Base-by-base conservation (phyloP, 805 yeast species). In the Ogataea pini region DNA sequence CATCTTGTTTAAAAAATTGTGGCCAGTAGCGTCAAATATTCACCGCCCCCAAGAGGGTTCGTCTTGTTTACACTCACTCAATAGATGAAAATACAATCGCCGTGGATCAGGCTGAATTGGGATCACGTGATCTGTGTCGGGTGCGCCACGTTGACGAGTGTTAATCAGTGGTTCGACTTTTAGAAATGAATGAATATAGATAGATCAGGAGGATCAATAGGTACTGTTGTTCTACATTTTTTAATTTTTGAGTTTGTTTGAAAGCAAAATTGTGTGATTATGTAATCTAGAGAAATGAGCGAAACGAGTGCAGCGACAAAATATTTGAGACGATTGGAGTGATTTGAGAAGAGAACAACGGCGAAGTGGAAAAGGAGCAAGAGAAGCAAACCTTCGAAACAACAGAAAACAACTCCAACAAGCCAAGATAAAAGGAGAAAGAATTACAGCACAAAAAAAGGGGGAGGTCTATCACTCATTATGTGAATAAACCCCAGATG, bases 1-100 rank as follows among this genome's bases (percentile, higher is more conserved):
- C 55, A 51, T 51, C 10, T 18, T 12, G 31, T 5, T 13, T 13
- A 32, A 32, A 32, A 32, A 32, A 17, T 32, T 14, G 20, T n/a
- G 9, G 6, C 5, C 20, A 8, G 9, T 32, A 34, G 24, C 37
- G 37, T 34, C 24, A 34, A 34, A 12, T 34, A 19, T 34, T 19
- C 37, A 34, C 37, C 37, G 37, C 37, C 37, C 37, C 37, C 24
- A 17, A 34, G 24, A 34, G 37, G 37, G 37, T 34, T 34, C 16
- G 37, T 34, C 3, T 34, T 34, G 37, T 34, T 34, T 34, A 13
- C 17, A 34, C n/a, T 16, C n/a, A 34, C 20, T 4, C 37, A 34
- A 34, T 17, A 5, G 17, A 4, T 10, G 12, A 22, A 13, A 18
- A 7, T 3, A 10, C 4, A 34, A 34, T 34, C n/a, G 37, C 24